A percentile compares a stretch with the other conserved stretches of the same genome.
Conservation (phyloP, 805 yeast species). For the Scheffersomyces spartinae region DNA sequence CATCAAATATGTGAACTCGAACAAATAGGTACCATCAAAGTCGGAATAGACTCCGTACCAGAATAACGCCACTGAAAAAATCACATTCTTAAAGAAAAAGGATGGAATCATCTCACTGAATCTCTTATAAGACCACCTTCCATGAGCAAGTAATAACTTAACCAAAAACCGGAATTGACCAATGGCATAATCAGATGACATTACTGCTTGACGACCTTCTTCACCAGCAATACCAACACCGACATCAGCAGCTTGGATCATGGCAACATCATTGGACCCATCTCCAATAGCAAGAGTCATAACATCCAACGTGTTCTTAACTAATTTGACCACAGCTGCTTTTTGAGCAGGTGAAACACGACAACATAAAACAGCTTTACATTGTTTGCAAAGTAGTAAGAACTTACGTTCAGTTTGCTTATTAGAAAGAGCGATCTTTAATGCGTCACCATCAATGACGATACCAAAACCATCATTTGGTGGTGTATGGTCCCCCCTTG, state of each 20-base stretch:
- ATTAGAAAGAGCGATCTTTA: slow-evolving; percentile 38
- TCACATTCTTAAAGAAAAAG: slow-evolving; percentile 71
- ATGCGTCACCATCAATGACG: slow-evolving; percentile 73
- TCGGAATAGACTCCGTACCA: slow-evolving; percentile 71
- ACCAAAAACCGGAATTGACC: slow-evolving; percentile 72
- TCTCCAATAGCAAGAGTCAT: slow-evolving; percentile 86
- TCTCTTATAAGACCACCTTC: slow-evolving; percentile 80
- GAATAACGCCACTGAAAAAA: slow-evolving; percentile 61
- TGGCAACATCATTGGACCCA: slow-evolving; percentile 83
- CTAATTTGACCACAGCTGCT: slow-evolving; percentile 71
- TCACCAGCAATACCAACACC: slow-evolving; percentile 90
- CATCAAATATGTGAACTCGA: slow-evolving; percentile 70
- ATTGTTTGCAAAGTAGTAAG: slow-evolving; percentile 62
- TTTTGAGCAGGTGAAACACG: slow-evolving; percentile 85
- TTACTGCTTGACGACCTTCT: slow-evolving; percentile 82
- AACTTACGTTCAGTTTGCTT: slow-evolving; percentile 40
- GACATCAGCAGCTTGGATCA: slow-evolving; percentile 81
- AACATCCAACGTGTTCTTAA: slow-evolving; percentile 61
- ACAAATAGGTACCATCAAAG: slow-evolving; percentile 72
- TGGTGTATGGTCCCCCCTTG: slow-evolving; percentile 50
- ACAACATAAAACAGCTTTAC: slow-evolving; percentile 75
- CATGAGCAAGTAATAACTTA: slow-evolving; percentile 62
- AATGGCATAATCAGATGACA: slow-evolving; percentile 80
- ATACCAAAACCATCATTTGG: slow-evolving; percentile 61
- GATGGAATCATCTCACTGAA: slow-evolving; percentile 75